A percentile compares a stretch with the other conserved stretches of the same genome.
Evolutionary conservation across 495 filamentous ascomycete species (phyloP).

Genomic region (Penicillium bialowiezense): DNA sequence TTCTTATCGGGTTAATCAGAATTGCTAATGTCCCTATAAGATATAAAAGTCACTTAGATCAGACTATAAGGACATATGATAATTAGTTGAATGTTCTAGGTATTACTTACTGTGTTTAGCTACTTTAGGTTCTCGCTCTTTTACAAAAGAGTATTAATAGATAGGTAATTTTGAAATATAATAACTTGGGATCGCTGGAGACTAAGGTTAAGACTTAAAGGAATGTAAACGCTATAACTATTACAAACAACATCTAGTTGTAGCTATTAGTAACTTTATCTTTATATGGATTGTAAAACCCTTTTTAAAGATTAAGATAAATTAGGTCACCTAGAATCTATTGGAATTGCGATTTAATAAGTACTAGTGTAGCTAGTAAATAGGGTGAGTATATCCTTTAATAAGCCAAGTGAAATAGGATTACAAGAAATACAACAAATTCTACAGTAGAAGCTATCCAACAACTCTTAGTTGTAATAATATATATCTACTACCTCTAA

Average conservation of each 20-base stretch:
- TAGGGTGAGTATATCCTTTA: no score
- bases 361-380: no score
- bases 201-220: constrained; percentile 11
- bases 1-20: constrained; percentile 15
- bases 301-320: no score
- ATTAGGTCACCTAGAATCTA: no score
- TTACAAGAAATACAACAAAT: no score
- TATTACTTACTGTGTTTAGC: constrained; percentile 11
- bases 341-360: no score
- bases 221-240: constrained; percentile 7
- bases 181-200: constrained; percentile 3
- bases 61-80: constrained; percentile 4
- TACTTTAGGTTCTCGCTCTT: constrained; percentile 7
- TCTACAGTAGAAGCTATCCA: no score
- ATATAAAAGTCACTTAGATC: constrained; percentile 4
- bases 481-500: no score
- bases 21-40: constrained; percentile 5
- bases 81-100: constrained; percentile 1
- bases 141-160: constrained; percentile 1
- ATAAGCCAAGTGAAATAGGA: no score
- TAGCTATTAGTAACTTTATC: constrained; percentile 5
- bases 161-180: constrained; percentile 4
- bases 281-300: constrained; percentile 5
- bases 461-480: no score
- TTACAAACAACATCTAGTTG: constrained; percentile 8